Evolutionary conservation across 75 land plant species (phyloP), one percentile per base, ranked within the genome.

Genomic region (Selaginella moellendorffii): DNA sequence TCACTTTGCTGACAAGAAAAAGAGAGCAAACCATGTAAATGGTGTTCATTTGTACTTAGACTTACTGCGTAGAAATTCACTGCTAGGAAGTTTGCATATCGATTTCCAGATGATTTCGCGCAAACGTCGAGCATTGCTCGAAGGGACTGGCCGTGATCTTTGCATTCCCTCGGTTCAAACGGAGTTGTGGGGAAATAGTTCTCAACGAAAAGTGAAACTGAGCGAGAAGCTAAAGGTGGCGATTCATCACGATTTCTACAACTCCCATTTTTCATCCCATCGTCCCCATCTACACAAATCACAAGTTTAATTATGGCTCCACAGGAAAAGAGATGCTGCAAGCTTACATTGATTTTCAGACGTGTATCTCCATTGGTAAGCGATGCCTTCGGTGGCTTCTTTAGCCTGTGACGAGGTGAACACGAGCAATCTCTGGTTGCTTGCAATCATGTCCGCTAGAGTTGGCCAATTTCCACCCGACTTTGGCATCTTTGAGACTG

Each of bases 41-140:
- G 14, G 5, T 36, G 14, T 36, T 36, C 5, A 36, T 36, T 36
- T 0, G n/a, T 30, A 31, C 29, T 31, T 30, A 52, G 26, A 56
- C 2, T 46, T 82, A 87, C 92, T 88, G 81, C 85, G 81, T 87
- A 85, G 74, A 80, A 87, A 46, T 87, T 80, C 17, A 87, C 88
- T 5, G 88, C 92, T 31, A 87, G 30, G 53, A 80, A 87, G 63
- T 82, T 87, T 64, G 92, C 85, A 79, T 79, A 58, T 71, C 29
- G 8, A 24, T 77, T 82, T 21, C 85, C 85, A 30, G 92, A 76
- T 31, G 81, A 80, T 63, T 76, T 80, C 24, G 75, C 84, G 31
- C 92, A 87, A 18, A 80, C 71, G 20, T 69, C 70, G 27, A 85
- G 74, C 85, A 85, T 85, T 18, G 65, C 67, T 26, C 65, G 62